These are phyloP conservation scores for Stagonosporopsis chrysanthemi DNA, from an alignment of 2,329 filamentous ascomycete genomes.

Conservation along the genomic window DNA sequence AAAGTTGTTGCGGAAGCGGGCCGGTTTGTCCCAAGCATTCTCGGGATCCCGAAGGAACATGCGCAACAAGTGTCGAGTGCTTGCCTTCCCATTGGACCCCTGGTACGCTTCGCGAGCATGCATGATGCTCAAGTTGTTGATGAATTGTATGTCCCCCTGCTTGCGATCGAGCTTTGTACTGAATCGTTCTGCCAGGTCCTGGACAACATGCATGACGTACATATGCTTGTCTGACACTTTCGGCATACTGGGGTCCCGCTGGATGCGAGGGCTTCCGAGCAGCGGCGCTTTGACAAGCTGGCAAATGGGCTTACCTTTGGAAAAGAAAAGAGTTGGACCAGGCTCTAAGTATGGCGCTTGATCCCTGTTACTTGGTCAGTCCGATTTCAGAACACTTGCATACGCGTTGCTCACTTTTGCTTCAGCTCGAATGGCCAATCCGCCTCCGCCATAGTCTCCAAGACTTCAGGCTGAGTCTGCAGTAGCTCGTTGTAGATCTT, in stretches of 20 bases:
- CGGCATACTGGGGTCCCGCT: slow-evolving; percentile 42
- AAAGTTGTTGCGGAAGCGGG: slow-evolving; percentile 37
- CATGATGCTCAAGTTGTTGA: slow-evolving; percentile 49
- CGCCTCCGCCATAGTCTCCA: slow-evolving; percentile 45
- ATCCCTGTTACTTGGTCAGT: slow-evolving; percentile 26
- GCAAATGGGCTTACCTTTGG: slow-evolving; percentile 46
- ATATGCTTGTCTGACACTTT: slow-evolving; percentile 37
- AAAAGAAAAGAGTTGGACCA: slow-evolving; percentile 47
- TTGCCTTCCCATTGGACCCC: slow-evolving; percentile 32
- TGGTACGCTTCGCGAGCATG: slow-evolving; percentile 47
- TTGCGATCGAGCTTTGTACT: slow-evolving; percentile 43
- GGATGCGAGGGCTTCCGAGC: slow-evolving; percentile 44
- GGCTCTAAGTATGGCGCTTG: slow-evolving; percentile 41
- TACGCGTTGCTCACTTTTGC: slow-evolving; percentile 40
- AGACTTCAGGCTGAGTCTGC: slow-evolving; percentile 39
- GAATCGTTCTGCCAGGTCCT: slow-evolving; percentile 39
- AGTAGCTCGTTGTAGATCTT: slow-evolving; percentile 49
- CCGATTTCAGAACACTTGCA: neutral
- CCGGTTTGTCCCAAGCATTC: slow-evolving; percentile 45
- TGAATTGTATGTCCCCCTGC: slow-evolving; percentile 48
- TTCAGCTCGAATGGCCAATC: slow-evolving; percentile 51
- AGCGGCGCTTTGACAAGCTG: slow-evolving; percentile 50
- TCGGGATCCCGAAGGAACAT: slow-evolving; percentile 49
- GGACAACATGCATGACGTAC: slow-evolving; percentile 41
- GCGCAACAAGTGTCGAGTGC: slow-evolving; percentile 46